phyloP scores from a whole-genome alignment of 2,329 filamentous ascomycete species.

The Chrysosphaeria jannelii region DNA sequence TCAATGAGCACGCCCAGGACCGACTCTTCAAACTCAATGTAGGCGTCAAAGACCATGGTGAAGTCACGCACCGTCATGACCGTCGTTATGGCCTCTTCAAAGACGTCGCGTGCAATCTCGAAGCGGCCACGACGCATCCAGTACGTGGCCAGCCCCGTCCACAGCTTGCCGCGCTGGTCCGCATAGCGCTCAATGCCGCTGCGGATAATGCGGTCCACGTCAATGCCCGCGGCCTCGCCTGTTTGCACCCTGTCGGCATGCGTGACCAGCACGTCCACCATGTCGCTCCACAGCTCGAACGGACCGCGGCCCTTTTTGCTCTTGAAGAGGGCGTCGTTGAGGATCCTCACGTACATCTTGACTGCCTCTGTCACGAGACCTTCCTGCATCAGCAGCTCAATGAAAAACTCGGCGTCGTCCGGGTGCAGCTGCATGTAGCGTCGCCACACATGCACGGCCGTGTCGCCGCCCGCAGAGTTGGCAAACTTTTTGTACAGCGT shows the following conservation, averaged over 20 bases:
- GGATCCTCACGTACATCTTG: constrained; percentile 64
- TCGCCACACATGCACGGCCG: constrained; percentile 77
- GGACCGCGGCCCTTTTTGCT: constrained; percentile 87
- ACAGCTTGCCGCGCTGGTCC: constrained; percentile 81
- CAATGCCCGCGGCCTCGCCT: constrained; percentile 50
- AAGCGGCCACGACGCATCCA: constrained; percentile 87
- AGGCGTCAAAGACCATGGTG: constrained; percentile 83
- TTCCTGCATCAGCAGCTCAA: constrained; percentile 58
- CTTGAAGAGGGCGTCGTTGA: constrained; percentile 70
- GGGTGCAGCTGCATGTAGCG: constrained; percentile 94
- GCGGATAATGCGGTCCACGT: constrained; percentile 74
- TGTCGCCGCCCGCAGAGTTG: constrained; percentile 66
- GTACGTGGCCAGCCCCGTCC: constrained; percentile 84
- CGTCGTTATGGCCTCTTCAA: constrained; percentile 86
- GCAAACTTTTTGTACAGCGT: constrained; percentile 72
- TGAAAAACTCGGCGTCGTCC: constrained; percentile 83
- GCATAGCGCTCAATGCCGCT: constrained; percentile 77
- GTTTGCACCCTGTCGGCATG: constrained; percentile 69
- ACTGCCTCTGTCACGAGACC: constrained; percentile 75
- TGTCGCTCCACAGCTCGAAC: constrained; percentile 91
- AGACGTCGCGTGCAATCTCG: constrained; percentile 72
- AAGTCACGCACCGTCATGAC: constrained; percentile 98
- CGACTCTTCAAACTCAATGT: constrained; percentile 89
- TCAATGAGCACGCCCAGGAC: constrained; percentile 84
- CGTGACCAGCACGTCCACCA: constrained; percentile 80